Percentiles rank a stretch among this genome's conserved stretches.
phyloP scores from a whole-genome alignment of 177 flowering plant species.

The Tripterygium wilfordii region DNA sequence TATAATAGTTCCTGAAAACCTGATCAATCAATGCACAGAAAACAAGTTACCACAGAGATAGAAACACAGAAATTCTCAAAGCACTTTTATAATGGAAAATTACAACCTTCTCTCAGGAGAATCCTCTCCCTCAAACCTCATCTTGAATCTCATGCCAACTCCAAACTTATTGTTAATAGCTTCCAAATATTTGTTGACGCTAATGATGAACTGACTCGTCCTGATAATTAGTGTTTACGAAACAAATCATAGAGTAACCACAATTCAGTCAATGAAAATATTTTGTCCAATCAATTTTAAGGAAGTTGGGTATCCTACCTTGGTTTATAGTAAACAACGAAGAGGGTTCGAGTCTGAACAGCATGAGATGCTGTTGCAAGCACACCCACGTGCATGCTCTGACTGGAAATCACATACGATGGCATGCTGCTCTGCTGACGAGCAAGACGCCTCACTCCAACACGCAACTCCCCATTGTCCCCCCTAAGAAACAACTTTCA shows the following conservation, averaged over 20 bases:
- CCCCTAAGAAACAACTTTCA: constrained; percentile 38
- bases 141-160: constrained; percentile 83
- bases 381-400: constrained; percentile 96
- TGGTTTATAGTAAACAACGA: constrained; percentile 84
- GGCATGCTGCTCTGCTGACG: constrained; percentile 78
- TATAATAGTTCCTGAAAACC: constrained; percentile 86
- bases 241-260: neutral
- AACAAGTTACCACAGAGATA: too few relatives aligned
- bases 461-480: constrained; percentile 73
- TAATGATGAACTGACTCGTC: constrained; percentile 84
- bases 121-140: constrained; percentile 96
- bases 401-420: constrained; percentile 83
- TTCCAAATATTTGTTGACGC: constrained; percentile 80
- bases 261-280: neutral
- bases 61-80: neutral
- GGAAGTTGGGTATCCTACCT: constrained; percentile 34
- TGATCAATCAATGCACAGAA: constrained; percentile 16
- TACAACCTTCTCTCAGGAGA: constrained; percentile 29
- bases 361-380: constrained; percentile 96
- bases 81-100: neutral
- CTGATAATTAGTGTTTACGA: constrained; percentile 40
- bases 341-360: constrained; percentile 52
- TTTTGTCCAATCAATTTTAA: neutral
- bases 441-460: constrained; percentile 70
- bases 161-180: constrained; percentile 50